Evolutionary conservation across 164 flowering plant genomes (phyloP).

Genomic region (Tinospora cordifolia): DNA sequence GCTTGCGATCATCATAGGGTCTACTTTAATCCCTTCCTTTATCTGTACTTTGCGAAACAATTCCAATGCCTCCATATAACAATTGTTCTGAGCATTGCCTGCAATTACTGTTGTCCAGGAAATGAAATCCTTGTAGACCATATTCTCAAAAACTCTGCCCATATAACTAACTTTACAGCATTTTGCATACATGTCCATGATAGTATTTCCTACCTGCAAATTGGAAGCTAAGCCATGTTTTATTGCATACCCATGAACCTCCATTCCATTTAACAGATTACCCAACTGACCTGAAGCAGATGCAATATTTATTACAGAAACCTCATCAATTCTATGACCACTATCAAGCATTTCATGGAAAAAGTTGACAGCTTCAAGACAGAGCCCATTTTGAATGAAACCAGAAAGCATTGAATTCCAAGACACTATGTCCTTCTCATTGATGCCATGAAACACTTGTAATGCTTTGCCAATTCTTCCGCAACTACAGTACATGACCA

Average conservation of each 20-base stretch:
- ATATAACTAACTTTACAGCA: slow-evolving; percentile 40
- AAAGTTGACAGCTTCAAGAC: slow-evolving; percentile 44
- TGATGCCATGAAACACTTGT: slow-evolving; percentile 35
- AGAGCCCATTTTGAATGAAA: slow-evolving; percentile 54
- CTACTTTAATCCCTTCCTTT: slow-evolving; percentile 36
- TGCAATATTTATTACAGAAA: slow-evolving; percentile 41
- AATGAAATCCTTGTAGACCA: slow-evolving; percentile 49
- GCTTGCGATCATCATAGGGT: slow-evolving; percentile 64
- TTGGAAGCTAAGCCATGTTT: slow-evolving; percentile 45
- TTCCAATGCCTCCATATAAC: slow-evolving; percentile 34
- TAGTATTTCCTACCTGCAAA: slow-evolving; percentile 61
- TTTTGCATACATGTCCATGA: slow-evolving; percentile 79
- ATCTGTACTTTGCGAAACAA: slow-evolving; percentile 38
- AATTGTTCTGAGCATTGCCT: slow-evolving; percentile 55
- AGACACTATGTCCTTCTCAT: slow-evolving; percentile 50
- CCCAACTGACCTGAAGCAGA: slow-evolving; percentile 55
- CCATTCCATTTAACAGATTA: slow-evolving; percentile 53
- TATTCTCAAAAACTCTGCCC: slow-evolving; percentile 37
- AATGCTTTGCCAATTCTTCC: slow-evolving; percentile 42
- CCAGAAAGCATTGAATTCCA: slow-evolving; percentile 82
- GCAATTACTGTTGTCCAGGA: slow-evolving; percentile 72
- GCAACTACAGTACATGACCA: slow-evolving; percentile 61
- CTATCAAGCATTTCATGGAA: slow-evolving; percentile 34
- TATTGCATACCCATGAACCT: slow-evolving; percentile 65
- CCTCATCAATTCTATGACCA: slow-evolving; percentile 46